Evolutionary conservation across 495 filamentous ascomycete species (phyloP).

Genomic region (Podospora didyma): DNA sequence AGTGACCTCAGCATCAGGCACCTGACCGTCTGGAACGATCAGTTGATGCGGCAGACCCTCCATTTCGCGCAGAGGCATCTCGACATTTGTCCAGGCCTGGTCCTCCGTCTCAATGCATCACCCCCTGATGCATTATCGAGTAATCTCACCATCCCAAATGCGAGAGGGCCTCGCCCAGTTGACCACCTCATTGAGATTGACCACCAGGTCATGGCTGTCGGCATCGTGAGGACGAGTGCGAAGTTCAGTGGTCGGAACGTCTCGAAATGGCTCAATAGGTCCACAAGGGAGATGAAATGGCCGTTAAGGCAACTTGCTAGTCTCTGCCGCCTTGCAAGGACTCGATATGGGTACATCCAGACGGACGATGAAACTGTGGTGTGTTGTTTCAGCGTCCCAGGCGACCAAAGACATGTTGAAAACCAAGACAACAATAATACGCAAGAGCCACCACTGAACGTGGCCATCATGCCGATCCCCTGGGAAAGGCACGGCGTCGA

Average conservation of each 20-base stretch:
- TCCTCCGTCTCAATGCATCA: no score
- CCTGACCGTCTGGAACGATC: not conserved
- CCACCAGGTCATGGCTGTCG: no score
- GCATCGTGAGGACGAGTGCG: no score
- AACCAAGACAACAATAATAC: not conserved
- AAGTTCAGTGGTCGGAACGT: no score
- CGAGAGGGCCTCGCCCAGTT: no score
- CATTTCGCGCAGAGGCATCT: not conserved
- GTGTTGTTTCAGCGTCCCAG: constrained; percentile 11
- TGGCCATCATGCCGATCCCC: constrained; percentile 7
- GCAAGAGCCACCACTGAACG: not conserved
- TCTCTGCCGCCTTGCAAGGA: not conserved
- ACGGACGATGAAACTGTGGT: constrained; percentile 8
- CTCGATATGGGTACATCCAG: constrained; percentile 12
- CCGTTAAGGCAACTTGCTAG: constrained; percentile 11
- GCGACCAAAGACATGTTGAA: no score
- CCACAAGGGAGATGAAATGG: not conserved
- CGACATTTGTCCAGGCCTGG: no score
- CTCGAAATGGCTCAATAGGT: no score
- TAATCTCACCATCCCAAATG: no score
- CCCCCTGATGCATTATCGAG: no score
- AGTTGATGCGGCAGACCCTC: not conserved
- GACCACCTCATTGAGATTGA: no score
- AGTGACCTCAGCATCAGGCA: not conserved
- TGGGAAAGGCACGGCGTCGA: constrained; percentile 6